phyloP scores from a whole-genome alignment of 768 basidiomycete genomes.

The Boletus patriciae region DNA sequence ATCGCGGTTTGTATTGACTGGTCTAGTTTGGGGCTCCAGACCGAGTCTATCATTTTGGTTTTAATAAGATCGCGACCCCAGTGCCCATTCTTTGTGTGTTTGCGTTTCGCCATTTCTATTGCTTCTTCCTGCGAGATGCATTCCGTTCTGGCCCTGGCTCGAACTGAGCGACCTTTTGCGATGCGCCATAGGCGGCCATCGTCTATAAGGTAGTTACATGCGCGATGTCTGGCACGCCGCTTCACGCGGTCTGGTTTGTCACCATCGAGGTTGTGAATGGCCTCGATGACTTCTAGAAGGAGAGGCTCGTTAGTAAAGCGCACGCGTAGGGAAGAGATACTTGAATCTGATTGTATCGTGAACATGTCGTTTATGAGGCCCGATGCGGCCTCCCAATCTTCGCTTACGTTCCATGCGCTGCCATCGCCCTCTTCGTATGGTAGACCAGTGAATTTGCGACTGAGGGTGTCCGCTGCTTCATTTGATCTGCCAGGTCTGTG shows the following conservation, averaged over 20 bases:
- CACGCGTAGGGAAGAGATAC: not conserved
- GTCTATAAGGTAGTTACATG: too few species aligned
- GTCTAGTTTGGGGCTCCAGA: not conserved
- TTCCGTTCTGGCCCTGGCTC: too few species aligned
- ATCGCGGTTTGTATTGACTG: slow-evolving; percentile 5
- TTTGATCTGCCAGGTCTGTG: slow-evolving; percentile 28
- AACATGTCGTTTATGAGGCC: not conserved
- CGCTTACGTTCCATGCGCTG: slow-evolving; percentile 32
- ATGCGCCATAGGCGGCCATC: too few species aligned
- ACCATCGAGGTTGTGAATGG: not conserved
- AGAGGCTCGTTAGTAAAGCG: not conserved
- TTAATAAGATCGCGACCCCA: not conserved
- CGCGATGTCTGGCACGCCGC: too few species aligned
- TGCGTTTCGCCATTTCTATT: not conserved
- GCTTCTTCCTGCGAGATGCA: slow-evolving; percentile 2
- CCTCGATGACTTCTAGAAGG: not conserved
- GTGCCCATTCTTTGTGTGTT: slow-evolving; percentile 3
- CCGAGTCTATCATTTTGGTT: not conserved
- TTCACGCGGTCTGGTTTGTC: too few species aligned
- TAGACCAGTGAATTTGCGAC: not conserved
- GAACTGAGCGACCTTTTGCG: too few species aligned
- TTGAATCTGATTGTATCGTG: not conserved
- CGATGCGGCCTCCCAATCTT: slow-evolving; percentile 23
- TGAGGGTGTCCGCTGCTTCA: slow-evolving; percentile 34
- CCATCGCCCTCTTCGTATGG: slow-evolving; percentile 22